Percentiles rank a stretch among this genome's conserved stretches.
Evolutionary conservation across 345 rosid species (phyloP).

Genomic region (Populus tremula): DNA sequence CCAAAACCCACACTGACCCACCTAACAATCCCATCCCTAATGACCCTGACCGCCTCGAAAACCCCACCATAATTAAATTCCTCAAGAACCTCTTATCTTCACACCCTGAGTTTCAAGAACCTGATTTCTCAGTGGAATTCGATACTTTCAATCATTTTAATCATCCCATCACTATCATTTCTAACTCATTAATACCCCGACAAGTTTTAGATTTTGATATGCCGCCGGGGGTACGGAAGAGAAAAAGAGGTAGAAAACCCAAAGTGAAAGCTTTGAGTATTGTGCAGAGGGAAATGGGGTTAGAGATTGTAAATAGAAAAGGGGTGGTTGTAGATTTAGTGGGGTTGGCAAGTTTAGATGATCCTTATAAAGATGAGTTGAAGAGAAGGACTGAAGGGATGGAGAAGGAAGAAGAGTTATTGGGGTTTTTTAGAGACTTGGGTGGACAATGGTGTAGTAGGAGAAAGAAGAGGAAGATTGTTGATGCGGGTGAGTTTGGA

Average conservation of each 20-base stretch:
- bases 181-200: slow-evolving; percentile 17
- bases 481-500: slow-evolving; percentile 61
- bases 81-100: slow-evolving; percentile 45
- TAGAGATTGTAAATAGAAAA: slow-evolving; percentile 46
- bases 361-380: slow-evolving; percentile 56
- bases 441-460: slow-evolving; percentile 79
- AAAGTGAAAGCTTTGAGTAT: slow-evolving; percentile 24
- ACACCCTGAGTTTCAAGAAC: slow-evolving; percentile 26
- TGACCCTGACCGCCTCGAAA: slow-evolving; percentile 45
- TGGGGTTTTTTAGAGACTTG: slow-evolving; percentile 53
- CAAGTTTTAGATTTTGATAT: neutral
- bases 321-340: slow-evolving; percentile 49
- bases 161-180: slow-evolving; percentile 14
- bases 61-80: slow-evolving; percentile 42
- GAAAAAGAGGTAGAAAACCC: slow-evolving; percentile 63
- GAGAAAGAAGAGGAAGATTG: slow-evolving; percentile 79
- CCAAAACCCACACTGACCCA: slow-evolving; percentile 14
- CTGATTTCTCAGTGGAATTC: slow-evolving; percentile 24
- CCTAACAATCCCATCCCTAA: slow-evolving; percentile 13
- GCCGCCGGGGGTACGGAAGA: slow-evolving; percentile 37
- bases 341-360: slow-evolving; percentile 39
- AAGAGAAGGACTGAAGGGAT: slow-evolving; percentile 56
- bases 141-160: slow-evolving; percentile 16
- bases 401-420: slow-evolving; percentile 53
- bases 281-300: slow-evolving; percentile 18